Percentiles rank a stretch among this genome's conserved stretches.
Evolutionary conservation across 2,329 filamentous ascomycete species (phyloP).

Genomic region (Beauveria rudraprayagi): DNA sequence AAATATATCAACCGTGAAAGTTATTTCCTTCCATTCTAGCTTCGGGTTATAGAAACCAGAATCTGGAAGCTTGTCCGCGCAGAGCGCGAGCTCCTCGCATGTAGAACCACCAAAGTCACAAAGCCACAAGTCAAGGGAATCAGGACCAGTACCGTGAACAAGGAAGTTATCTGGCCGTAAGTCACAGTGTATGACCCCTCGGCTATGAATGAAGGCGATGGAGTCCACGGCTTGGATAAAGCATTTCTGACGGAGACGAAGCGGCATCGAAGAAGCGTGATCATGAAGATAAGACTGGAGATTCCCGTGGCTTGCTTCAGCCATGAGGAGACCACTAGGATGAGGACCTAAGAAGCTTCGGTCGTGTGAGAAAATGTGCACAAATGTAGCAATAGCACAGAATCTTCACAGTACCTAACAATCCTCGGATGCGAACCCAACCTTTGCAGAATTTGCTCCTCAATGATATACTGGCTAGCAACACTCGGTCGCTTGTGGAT

Average conservation of each 20-base stretch:
- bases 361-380: background rate
- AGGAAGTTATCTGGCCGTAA: conserved; percentile 26
- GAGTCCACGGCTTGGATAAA: conserved; percentile 22
- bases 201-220: conserved; percentile 22
- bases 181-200: conserved; percentile 26
- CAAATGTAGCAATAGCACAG: background rate
- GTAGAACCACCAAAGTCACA: conserved; percentile 26
- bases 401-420: background rate
- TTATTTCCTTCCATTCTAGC: conserved; percentile 1
- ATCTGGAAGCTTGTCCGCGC: conserved; percentile 12
- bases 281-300: conserved; percentile 14
- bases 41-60: conserved; percentile 16
- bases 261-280: conserved; percentile 5
- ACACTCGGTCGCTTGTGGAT: conserved; percentile 8
- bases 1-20: conserved; percentile 13
- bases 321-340: conserved; percentile 13
- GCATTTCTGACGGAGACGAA: conserved; percentile 16
- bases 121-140: conserved; percentile 20
- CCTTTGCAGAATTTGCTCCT: conserved; percentile 11
- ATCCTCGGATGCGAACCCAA: conserved; percentile 12
- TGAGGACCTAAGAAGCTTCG: conserved; percentile 1
- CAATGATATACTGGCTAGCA: conserved; percentile 8
- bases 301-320: conserved; percentile 15
- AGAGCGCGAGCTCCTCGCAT: conserved; percentile 20
- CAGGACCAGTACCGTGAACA: conserved; percentile 18